phyloP scores from a whole-genome alignment of 2,329 filamentous ascomycete genomes.

The Fusarium protoensiforme region DNA sequence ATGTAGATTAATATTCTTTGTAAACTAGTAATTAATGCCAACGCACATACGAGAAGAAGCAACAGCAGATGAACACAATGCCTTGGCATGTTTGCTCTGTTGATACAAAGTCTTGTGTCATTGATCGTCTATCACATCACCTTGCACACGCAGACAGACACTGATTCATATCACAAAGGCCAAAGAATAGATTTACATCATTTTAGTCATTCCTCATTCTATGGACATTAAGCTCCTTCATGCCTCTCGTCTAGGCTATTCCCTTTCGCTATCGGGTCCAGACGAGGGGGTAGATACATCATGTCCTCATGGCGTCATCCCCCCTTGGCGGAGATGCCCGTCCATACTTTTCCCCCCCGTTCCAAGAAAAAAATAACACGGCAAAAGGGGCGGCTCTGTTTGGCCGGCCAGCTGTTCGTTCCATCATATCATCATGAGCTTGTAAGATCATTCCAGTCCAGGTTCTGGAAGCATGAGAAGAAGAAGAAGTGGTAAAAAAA shows the following conservation, averaged over 20 bases:
- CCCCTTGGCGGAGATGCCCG: background rate
- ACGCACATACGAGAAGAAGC: slow-evolving; percentile 10
- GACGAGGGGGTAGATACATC: slow-evolving; percentile 22
- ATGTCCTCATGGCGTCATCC: slow-evolving; percentile 29
- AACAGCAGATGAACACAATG: slow-evolving; percentile 1
- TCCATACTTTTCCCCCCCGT: slow-evolving; percentile 5
- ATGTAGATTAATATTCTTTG: slow-evolving; percentile 29
- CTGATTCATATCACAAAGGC: background rate
- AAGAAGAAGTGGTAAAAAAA: slow-evolving; percentile 5
- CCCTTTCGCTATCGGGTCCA: slow-evolving; percentile 4
- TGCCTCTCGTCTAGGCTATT: slow-evolving; percentile 18
- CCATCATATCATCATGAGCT: slow-evolving; percentile 45
- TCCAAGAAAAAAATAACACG: slow-evolving; percentile 37
- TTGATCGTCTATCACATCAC: background rate
- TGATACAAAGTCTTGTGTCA: background rate
- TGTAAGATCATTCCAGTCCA: slow-evolving; percentile 31
- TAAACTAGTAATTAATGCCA: slow-evolving; percentile 33
- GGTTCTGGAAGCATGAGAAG: slow-evolving; percentile 19
- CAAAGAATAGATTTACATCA: slow-evolving; percentile 16
- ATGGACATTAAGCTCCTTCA: slow-evolving; percentile 38
- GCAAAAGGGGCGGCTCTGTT: slow-evolving; percentile 39
- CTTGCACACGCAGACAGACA: background rate
- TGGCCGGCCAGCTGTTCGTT: slow-evolving; percentile 41
- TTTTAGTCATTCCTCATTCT: slow-evolving; percentile 43
- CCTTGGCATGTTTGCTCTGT: background rate